Base-by-base conservation (phyloP, 2,329 filamentous ascomycete genomes). In the Aphanoascus verrucosus region DNA sequence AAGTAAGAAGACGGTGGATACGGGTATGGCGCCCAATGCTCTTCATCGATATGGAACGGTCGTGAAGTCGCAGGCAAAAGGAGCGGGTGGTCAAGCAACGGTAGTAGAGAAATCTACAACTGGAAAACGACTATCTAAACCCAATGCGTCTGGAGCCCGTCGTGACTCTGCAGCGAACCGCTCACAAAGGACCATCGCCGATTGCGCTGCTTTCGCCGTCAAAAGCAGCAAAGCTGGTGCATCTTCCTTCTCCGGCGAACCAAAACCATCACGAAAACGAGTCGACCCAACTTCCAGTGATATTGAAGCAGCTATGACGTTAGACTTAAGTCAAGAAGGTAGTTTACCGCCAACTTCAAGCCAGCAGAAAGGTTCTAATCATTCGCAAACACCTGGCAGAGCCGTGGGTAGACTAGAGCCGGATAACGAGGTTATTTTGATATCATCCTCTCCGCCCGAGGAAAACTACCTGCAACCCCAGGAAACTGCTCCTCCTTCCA, bases 1-100 rank as follows among this genome's bases (percentile, higher is more conserved):
- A 49, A 69, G 69, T 52, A 66, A 65, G 4, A 67, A 59, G 49
- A 56, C 49, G 2, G 32, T 72, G 37, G 70, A 72, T 48, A 61
- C 69, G 4, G 61, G 61, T 14, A 72, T 72, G 70, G 69, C 67
- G 53, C 61, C 61, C 8, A 69, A 69, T 11, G 69, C 67, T 31
- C 70, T 72, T 31, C 56, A 69, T 55, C 70, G 68, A 57, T 72
- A 70, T 46, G 64, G 68, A 12, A 69, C 64, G 3, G 62, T 72
- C 20, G 66, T 65, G 2, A 72, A 53, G 37, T 8, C 35, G 14
- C 51, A 44, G 12, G 14, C 44, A 14, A 48, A 44, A 23, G 12
- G 14, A 15, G 9, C 35, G n/a, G 1, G 14, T n/a, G 19, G 8
- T 3, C 11, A 28, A 5, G 12, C 34, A 8, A 50, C 42, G 37